Evolutionary conservation across 176 grass and related monocot genomes (phyloP).

Genomic region (Tuctoria greenei): DNA sequence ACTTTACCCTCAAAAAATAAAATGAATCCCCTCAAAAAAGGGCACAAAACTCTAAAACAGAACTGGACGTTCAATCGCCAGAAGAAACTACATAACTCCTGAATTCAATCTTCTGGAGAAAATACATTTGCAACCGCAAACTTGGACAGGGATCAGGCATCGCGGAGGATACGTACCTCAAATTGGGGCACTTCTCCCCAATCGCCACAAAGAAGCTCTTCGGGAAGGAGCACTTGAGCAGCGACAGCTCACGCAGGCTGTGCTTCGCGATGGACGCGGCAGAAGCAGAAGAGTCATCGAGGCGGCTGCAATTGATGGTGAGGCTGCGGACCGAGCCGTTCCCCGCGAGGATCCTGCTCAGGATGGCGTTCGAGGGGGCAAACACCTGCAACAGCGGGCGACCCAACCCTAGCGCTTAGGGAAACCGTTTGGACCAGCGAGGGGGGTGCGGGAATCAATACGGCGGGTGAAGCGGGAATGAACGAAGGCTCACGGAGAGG

Average conservation of each 20-base stretch:
- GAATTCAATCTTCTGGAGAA: background rate
- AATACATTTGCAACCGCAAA: background rate
- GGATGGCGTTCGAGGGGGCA: conserved; percentile 48
- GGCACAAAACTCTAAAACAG: background rate
- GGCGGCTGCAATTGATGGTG: conserved; percentile 62
- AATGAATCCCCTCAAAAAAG: too few species aligned
- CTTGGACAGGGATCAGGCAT: background rate
- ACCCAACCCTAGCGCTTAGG: conserved; percentile 25
- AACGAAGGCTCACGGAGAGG: conserved; percentile 27
- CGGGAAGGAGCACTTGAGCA: conserved; percentile 75
- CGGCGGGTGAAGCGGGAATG: background rate
- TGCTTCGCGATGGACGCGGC: conserved; percentile 58
- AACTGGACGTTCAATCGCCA: background rate
- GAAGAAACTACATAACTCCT: background rate
- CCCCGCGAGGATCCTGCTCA: conserved; percentile 55
- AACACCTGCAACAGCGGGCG: conserved; percentile 48
- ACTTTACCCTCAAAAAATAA: background rate
- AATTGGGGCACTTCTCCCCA: conserved; percentile 53
- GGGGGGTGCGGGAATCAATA: background rate
- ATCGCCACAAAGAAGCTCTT: conserved; percentile 54
- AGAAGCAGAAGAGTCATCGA: conserved; percentile 60
- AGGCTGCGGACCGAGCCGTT: conserved; percentile 57
- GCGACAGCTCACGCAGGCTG: conserved; percentile 62
- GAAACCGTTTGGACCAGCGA: background rate
- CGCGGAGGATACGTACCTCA: conserved; percentile 53